Percentiles rank a stretch among this genome's conserved stretches.
Evolutionary conservation across 2,329 filamentous ascomycete species (phyloP).

Genomic region (Cytospora piceicola): DNA sequence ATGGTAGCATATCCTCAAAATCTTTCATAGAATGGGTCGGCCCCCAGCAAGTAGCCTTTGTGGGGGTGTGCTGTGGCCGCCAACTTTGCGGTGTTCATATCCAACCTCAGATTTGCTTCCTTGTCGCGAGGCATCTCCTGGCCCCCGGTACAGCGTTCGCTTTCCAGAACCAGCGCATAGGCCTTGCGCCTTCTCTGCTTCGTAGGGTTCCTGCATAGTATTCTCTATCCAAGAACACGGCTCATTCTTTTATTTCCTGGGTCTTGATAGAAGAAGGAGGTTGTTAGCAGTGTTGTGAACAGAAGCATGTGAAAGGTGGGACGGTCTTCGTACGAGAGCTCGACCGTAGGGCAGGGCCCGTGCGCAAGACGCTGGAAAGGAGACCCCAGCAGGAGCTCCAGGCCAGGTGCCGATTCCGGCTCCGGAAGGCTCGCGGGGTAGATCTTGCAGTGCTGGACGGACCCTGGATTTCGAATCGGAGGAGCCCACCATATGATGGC

Average conservation of each 20-base stretch:
- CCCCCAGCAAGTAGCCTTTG: conserved; percentile 33
- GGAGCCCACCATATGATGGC: neutral
- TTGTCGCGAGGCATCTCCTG: conserved; percentile 68
- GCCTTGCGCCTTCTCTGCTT: too few relatives aligned
- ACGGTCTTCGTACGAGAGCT: conserved; percentile 3
- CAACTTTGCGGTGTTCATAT: conserved; percentile 67
- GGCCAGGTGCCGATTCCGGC: neutral
- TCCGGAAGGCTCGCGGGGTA: neutral
- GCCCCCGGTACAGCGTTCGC: too few relatives aligned
- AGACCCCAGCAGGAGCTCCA: neutral
- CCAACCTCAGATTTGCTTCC: conserved; percentile 90
- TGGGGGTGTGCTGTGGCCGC: conserved; percentile 54
- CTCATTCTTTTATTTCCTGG: conserved; percentile 22
- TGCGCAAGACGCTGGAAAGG: neutral
- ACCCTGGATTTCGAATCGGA: neutral
- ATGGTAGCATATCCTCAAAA: conserved; percentile 72
- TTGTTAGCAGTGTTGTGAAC: neutral
- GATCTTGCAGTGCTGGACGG: neutral
- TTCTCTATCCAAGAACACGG: too few relatives aligned
- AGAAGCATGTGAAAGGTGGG: conserved; percentile 5
- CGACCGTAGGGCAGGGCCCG: neutral
- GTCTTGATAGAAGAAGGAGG: conserved; percentile 15
- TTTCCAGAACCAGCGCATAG: too few relatives aligned
- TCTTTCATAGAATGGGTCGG: conserved; percentile 52
- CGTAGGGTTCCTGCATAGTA: too few relatives aligned